phyloP scores from a whole-genome alignment of 441 rosid genomes.

The Gossypium trilobum region DNA sequence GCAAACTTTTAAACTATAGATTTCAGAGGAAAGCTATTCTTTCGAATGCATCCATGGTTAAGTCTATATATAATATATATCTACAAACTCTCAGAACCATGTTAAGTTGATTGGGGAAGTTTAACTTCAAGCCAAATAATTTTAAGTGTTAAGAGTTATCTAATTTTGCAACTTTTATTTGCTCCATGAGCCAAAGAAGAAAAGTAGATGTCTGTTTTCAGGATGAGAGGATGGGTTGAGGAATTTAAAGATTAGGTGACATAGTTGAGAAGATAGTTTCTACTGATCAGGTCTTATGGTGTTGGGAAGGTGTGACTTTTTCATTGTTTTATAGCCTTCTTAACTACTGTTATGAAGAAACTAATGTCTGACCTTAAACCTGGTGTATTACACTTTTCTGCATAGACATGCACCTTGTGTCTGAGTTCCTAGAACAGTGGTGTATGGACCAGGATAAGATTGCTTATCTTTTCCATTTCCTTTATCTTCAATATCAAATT shows the following conservation, averaged over 20 bases:
- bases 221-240: slow-evolving; percentile 5
- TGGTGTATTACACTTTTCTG: not conserved
- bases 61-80: not conserved
- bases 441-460: not conserved
- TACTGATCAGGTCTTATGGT: not conserved
- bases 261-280: not conserved
- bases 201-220: not conserved
- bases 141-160: not conserved
- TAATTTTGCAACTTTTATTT: not conserved
- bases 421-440: not conserved
- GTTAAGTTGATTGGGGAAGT: not conserved
- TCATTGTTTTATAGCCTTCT: not conserved
- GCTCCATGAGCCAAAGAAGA: not conserved
- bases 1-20: not conserved
- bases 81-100: not conserved
- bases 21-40: not conserved
- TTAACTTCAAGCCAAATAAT: not conserved
- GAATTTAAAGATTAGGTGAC: not conserved
- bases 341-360: not conserved
- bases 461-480: not conserved
- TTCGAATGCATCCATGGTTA: not conserved
- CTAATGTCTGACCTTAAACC: not conserved
- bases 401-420: not conserved
- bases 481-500: not conserved
- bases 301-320: not conserved